phyloP scores from a whole-genome alignment of 2,329 filamentous ascomycete species.

The Bipolaris gigantea region DNA sequence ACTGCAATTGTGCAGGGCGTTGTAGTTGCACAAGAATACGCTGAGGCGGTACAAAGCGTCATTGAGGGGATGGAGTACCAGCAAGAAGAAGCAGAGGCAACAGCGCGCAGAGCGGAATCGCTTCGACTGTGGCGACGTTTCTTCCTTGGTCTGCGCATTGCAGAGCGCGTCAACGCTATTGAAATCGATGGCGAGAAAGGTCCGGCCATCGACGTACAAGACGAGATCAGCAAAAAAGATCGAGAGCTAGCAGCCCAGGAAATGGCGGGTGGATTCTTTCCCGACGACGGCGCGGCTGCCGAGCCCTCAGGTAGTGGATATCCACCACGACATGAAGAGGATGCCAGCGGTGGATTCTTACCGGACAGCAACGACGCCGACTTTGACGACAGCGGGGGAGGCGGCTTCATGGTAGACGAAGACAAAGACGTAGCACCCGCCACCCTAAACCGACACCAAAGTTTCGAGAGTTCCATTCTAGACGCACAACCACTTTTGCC shows the following conservation, averaged over 20 bases:
- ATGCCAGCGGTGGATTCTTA: slow-evolving; percentile 25
- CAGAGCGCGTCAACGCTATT: slow-evolving; percentile 68
- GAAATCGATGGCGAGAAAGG: slow-evolving; percentile 41
- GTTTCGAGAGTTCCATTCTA: slow-evolving; percentile 35
- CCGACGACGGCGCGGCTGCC: slow-evolving; percentile 54
- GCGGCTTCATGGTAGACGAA: slow-evolving; percentile 27
- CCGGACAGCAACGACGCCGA: slow-evolving; percentile 1
- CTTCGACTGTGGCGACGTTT: slow-evolving; percentile 63
- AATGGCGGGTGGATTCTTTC: slow-evolving; percentile 46
- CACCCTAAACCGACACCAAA: slow-evolving; percentile 40
- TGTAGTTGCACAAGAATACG: slow-evolving; percentile 72
- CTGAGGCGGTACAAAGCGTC: slow-evolving; percentile 71
- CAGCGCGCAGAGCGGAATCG: slow-evolving; percentile 53
- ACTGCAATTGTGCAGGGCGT: slow-evolving; percentile 80
- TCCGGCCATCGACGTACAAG: slow-evolving; percentile 32
- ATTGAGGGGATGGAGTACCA: slow-evolving; percentile 69
- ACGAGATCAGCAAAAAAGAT: slow-evolving; percentile 35
- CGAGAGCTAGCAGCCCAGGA: slow-evolving; percentile 32
- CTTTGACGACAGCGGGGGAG: slow-evolving; percentile 8
- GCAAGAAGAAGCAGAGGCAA: slow-evolving; percentile 63
- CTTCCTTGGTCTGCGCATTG: slow-evolving; percentile 66
- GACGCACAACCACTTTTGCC: slow-evolving; percentile 33
- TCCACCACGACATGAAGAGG: slow-evolving; percentile 10
- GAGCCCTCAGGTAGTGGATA: slow-evolving; percentile 25
- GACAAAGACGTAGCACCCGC: slow-evolving; percentile 7